phyloP scores from a whole-genome alignment of 2,329 filamentous ascomycete genomes.

The Neophaeococcomyces mojaviensis region DNA sequence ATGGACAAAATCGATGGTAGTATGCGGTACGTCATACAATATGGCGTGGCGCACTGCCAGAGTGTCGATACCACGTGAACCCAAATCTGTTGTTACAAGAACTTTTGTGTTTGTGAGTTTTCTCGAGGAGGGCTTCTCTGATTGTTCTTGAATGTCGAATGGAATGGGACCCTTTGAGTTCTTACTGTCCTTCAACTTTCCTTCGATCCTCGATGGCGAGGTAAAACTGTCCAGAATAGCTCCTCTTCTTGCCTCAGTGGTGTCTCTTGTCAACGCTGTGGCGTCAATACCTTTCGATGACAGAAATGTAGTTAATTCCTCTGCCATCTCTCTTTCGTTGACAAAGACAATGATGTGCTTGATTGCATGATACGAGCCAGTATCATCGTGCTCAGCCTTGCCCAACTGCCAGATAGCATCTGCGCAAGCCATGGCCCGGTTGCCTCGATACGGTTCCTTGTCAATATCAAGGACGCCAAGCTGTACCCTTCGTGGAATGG shows the following conservation, averaged over 20 bases:
- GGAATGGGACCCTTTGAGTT: slow-evolving; percentile 32
- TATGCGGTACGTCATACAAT: slow-evolving; percentile 94
- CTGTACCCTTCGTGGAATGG: slow-evolving; percentile 89
- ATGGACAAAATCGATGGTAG: slow-evolving; percentile 96
- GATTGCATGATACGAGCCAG: slow-evolving; percentile 42
- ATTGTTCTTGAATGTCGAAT: slow-evolving; percentile 30
- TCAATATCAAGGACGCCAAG: slow-evolving; percentile 88
- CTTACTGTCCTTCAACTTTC: slow-evolving; percentile 12
- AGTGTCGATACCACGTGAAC: slow-evolving; percentile 89
- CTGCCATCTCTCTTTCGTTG: slow-evolving; percentile 86
- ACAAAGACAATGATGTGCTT: slow-evolving; percentile 93
- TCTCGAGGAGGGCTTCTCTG: slow-evolving; percentile 23
- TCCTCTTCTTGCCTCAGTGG: slow-evolving; percentile 65
- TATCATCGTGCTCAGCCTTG: slow-evolving; percentile 60
- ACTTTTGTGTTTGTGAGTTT: slow-evolving; percentile 71
- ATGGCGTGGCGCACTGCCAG: slow-evolving; percentile 85
- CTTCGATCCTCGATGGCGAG: slow-evolving; percentile 26
- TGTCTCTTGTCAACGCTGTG: slow-evolving; percentile 76
- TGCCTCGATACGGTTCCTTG: slow-evolving; percentile 86
- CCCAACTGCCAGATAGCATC: slow-evolving; percentile 93
- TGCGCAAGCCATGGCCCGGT: slow-evolving; percentile 86
- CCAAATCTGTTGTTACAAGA: slow-evolving; percentile 87
- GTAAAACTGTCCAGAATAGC: slow-evolving; percentile 73
- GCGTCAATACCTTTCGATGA: slow-evolving; percentile 81
- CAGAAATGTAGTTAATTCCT: slow-evolving; percentile 72